These are phyloP conservation scores for Hippophae gyantsensis DNA, from an alignment of 306 rosid species.

Conservation along the genomic window DNA sequence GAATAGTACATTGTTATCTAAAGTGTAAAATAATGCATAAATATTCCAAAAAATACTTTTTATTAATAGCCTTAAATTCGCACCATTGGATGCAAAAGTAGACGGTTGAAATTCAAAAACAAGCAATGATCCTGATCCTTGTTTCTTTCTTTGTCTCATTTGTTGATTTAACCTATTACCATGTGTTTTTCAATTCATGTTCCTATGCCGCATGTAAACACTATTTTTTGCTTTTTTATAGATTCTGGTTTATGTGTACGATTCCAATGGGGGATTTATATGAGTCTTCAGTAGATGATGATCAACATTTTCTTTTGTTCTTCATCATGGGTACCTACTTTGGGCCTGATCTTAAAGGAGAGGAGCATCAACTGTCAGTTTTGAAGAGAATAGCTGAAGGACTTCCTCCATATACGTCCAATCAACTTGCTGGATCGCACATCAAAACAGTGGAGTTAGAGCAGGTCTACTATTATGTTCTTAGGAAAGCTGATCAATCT, in stretches of 20 bases:
- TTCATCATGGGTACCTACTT: conserved; percentile 53
- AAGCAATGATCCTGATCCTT: too few species aligned
- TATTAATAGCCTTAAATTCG: too few species aligned
- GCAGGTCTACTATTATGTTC: conserved; percentile 31
- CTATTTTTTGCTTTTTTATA: conserved; percentile 1
- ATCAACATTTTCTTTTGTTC: conserved; percentile 40
- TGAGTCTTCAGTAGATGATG: conserved; percentile 22
- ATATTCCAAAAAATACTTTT: too few species aligned
- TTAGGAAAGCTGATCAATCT: conserved; percentile 44
- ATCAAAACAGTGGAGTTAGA: conserved; percentile 36
- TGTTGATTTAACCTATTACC: too few species aligned
- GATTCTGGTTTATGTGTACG: neutral
- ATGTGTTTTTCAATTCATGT: neutral
- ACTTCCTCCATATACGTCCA: conserved; percentile 45
- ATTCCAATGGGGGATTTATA: conserved; percentile 16
- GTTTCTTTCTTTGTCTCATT: too few species aligned
- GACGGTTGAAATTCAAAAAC: too few species aligned
- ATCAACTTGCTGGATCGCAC: conserved; percentile 34
- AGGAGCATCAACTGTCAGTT: conserved; percentile 30
- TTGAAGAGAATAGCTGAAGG: conserved; percentile 57
- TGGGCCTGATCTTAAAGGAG: conserved; percentile 48
- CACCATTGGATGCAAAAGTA: too few species aligned
- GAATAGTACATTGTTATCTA: too few species aligned
- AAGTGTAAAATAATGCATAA: too few species aligned
- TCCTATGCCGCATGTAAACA: neutral